A percentile compares a stretch with the other conserved stretches of the same genome.
These are phyloP conservation scores for Cyamopsis tetragonoloba DNA, from an alignment of 306 rosid genomes.

Conservation along the genomic window DNA sequence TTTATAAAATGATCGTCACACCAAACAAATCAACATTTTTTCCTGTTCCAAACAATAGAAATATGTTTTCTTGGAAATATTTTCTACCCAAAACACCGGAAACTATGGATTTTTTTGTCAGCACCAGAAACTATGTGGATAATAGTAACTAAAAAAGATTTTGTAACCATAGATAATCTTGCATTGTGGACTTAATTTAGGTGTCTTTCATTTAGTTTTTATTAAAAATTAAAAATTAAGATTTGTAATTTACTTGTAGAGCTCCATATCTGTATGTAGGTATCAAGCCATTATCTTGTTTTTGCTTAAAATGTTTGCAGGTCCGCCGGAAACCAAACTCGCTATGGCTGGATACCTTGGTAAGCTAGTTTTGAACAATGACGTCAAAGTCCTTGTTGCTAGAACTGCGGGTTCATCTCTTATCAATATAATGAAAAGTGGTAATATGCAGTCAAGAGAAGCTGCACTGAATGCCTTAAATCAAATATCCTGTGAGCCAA, in stretches of 20 bases:
- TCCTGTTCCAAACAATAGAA: background rate
- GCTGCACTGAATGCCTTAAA: slow-evolving; percentile 92
- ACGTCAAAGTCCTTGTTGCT: slow-evolving; percentile 79
- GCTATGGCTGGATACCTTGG: slow-evolving; percentile 91
- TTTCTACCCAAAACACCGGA: background rate
- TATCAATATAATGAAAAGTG: slow-evolving; percentile 72
- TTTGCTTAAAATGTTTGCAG: slow-evolving; percentile 52
- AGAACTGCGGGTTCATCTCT: slow-evolving; percentile 79
- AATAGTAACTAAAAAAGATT: background rate
- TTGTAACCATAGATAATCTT: background rate
- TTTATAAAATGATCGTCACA: background rate
- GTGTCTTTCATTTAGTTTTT: background rate
- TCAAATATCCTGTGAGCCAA: slow-evolving; percentile 85
- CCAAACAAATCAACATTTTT: background rate
- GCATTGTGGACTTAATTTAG: slow-evolving; percentile 1
- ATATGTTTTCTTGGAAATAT: background rate
- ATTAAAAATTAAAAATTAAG: slow-evolving; percentile 14
- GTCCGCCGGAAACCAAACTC: slow-evolving; percentile 83
- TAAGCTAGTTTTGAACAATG: slow-evolving; percentile 81
- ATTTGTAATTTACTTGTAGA: slow-evolving; percentile 5
- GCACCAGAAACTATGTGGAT: slow-evolving; percentile 10
- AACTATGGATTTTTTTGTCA: no score
- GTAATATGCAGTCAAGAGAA: slow-evolving; percentile 80
- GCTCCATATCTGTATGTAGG: background rate
- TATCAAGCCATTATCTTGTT: slow-evolving; percentile 19